phyloP scores from a whole-genome alignment of 2,329 filamentous ascomycete species.

The Coniochaeta sp. region DNA sequence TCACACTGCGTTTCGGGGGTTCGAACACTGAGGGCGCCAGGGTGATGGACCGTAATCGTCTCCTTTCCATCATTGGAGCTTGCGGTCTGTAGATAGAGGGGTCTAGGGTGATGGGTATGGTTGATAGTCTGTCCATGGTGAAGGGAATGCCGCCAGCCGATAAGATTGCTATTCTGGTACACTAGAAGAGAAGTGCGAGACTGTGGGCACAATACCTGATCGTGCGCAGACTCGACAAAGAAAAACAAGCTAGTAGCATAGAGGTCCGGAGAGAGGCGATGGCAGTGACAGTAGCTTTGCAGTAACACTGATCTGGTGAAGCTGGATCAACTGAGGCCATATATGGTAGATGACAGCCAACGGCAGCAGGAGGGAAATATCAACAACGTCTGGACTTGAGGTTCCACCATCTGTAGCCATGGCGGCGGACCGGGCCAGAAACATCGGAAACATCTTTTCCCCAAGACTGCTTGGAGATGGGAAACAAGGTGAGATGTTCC shows the following conservation, averaged over 20 bases:
- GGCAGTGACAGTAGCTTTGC: neutral
- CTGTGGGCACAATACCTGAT: neutral
- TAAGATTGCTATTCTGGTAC: too few relatives aligned
- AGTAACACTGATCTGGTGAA: neutral
- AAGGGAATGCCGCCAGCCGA: neutral
- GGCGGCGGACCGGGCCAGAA: neutral
- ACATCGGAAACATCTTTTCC: neutral
- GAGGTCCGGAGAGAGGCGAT: too few relatives aligned
- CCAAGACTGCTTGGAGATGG: neutral
- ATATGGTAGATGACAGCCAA: neutral
- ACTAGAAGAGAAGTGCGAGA: too few relatives aligned
- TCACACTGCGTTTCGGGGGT: neutral
- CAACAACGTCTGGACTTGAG: neutral
- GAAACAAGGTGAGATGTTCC: neutral
- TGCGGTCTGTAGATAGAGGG: neutral
- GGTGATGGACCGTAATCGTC: neutral
- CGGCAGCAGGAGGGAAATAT: too few relatives aligned
- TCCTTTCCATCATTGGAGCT: neutral
- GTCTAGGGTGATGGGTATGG: conserved; percentile 1
- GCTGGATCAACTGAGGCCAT: neutral
- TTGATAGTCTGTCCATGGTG: neutral
- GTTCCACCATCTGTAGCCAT: neutral
- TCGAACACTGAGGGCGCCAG: neutral
- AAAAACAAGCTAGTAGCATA: neutral
- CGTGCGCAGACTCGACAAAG: neutral